Evolutionary conservation across 306 rosid genomes (phyloP).

Genomic region (Glycine latifolia): DNA sequence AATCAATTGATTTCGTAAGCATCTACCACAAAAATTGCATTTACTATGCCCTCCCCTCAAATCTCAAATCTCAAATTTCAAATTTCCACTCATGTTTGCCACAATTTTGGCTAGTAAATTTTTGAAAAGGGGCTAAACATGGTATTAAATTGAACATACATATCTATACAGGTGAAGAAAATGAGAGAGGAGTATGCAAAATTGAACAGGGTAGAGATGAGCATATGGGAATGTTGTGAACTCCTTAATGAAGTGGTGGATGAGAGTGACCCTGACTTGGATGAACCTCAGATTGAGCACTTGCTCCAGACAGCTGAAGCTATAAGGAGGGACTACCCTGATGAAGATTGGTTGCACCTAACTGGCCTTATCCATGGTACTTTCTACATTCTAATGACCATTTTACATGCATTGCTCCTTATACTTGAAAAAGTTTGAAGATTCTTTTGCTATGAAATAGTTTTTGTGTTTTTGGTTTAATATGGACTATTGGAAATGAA

Average conservation of each 20-base stretch:
- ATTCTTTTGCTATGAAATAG: not conserved
- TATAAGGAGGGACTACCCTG: conserved; percentile 73
- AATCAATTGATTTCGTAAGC: conserved; percentile 74
- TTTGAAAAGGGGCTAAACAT: not conserved
- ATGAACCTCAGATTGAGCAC: conserved; percentile 82
- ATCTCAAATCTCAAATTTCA: not conserved
- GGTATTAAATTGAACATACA: conserved; percentile 10
- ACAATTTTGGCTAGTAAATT: not conserved
- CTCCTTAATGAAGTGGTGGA: conserved; percentile 82
- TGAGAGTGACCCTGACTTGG: conserved; percentile 89
- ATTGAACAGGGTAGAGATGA: conserved; percentile 77
- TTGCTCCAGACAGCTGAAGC: conserved; percentile 90
- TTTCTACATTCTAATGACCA: not conserved
- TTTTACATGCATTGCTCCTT: conserved; percentile 11
- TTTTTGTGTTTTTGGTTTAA: not conserved
- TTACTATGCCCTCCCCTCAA: not conserved
- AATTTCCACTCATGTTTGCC: not conserved
- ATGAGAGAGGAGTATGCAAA: conserved; percentile 76
- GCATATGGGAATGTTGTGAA: conserved; percentile 90
- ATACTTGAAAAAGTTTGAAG: not conserved
- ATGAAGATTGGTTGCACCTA: conserved; percentile 85
- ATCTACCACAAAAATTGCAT: not conserved
- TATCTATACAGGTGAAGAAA: conserved; percentile 63
- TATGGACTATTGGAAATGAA: conserved; percentile 11
- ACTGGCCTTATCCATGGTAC: conserved; percentile 85